Base-by-base conservation (phyloP, 306 rosid species). In the Elaeagnus macrophylla region DNA sequence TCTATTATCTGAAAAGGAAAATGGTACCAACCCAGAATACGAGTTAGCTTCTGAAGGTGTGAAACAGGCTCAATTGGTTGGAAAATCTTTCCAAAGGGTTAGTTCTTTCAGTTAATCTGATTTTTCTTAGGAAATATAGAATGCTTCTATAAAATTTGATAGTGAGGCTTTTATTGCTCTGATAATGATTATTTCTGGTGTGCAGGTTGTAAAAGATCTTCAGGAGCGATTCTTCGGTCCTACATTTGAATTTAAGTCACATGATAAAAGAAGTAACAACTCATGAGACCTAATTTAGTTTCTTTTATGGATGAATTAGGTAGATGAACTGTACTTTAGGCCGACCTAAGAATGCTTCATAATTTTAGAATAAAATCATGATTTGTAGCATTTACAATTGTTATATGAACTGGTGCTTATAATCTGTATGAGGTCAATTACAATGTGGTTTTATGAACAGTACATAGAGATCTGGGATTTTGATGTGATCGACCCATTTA, bases 191-290 rank as follows among this genome's bases (percentile, higher is more conserved):
- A 44, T n/a, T 37, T 69, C 53, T 60, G 56, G 17, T 48, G 43
- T 37, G 57, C 75, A 86, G 97, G 68, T 70, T 39, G 58, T 81
- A 55, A 68, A 76, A 68, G 83, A 86, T 60, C 86, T 83, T 44
- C 75, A 82, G 35, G 91, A 83, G 65, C 94, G 93, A 65, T 86
- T 36, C 75, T 90, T 90, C 70, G 97, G 95, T 53, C 94, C 94
- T 70, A 69, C 86, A 5, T 80, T 74, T 53, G 97, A 90, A 61
- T 91, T 86, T 25, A 12, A 40, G 46, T 90, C 97, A 35, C 95
- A 86, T 59, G 86, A 90, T n/a, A 83, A 80, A 68, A 95, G 81
- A 79, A 76, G 80, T 60, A 18, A 18, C 45, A 41, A 15, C 41
- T 54, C 32, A 10, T 54, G 12, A 8, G 13, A 11, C 37, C 32